Evolutionary conservation across 805 yeast species (phyloP).

Genomic region (Metschnikowia dekortorum): DNA sequence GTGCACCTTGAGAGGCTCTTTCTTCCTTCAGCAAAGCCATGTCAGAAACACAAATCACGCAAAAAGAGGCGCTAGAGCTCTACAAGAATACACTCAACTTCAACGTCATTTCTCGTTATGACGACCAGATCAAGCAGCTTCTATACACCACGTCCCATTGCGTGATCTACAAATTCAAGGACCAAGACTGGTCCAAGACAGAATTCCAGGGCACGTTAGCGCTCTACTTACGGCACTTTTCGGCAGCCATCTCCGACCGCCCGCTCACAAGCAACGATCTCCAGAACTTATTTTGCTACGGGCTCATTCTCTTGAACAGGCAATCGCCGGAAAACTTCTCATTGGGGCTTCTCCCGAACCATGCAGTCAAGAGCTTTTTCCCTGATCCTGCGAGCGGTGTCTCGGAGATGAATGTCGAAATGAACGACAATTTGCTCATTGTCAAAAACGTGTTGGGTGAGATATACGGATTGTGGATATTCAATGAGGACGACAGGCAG

Average conservation of each 20-base stretch:
- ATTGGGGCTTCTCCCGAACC: slow-evolving; percentile 60
- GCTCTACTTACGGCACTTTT: slow-evolving; percentile 51
- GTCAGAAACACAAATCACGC: slow-evolving; percentile 29
- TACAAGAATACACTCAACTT: slow-evolving; percentile 66
- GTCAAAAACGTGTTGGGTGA: slow-evolving; percentile 64
- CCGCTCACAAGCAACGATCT: slow-evolving; percentile 22
- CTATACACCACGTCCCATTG: slow-evolving; percentile 68
- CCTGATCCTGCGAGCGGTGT: slow-evolving; percentile 31
- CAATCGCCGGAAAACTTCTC: slow-evolving; percentile 67
- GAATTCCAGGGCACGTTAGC: slow-evolving; percentile 71
- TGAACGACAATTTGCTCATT: slow-evolving; percentile 65
- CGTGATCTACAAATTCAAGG: slow-evolving; percentile 62
- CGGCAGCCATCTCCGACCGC: slow-evolving; percentile 20
- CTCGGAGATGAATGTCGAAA: slow-evolving; percentile 58
- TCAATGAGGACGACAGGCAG: slow-evolving; percentile 61
- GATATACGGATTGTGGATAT: slow-evolving; percentile 76
- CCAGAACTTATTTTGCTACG: slow-evolving; percentile 53
- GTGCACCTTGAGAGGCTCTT: background rate
- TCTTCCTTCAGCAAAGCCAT: background rate
- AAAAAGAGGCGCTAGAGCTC: slow-evolving; percentile 49
- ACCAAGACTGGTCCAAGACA: slow-evolving; percentile 62
- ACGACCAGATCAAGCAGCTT: slow-evolving; percentile 64
- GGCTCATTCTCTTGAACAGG: slow-evolving; percentile 66
- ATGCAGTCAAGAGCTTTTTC: slow-evolving; percentile 42
- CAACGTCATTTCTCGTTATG: slow-evolving; percentile 75